Evolutionary conservation across 805 yeast genomes (phyloP).

Genomic region (Nadsonia fulvescens): DNA sequence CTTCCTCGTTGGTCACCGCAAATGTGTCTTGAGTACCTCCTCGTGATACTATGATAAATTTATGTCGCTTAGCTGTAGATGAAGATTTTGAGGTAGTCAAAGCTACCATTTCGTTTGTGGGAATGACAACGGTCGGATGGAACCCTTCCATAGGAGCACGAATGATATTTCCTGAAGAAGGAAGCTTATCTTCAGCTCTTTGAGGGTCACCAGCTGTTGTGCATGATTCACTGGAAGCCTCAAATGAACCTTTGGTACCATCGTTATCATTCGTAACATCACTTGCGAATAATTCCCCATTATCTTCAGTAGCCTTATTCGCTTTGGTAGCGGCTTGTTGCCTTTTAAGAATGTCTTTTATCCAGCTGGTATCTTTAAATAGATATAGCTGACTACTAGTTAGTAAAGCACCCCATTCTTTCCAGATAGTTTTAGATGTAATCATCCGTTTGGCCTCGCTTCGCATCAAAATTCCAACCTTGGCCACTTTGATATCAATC

Average conservation of each 20-base stretch:
- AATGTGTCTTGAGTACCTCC: conserved; percentile 19
- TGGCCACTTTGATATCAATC: conserved; percentile 21
- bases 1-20: conserved; percentile 27
- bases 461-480: conserved; percentile 20
- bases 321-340: too few species aligned
- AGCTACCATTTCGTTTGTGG: conserved; percentile 27
- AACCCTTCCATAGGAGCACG: conserved; percentile 21
- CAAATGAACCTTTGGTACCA: too few species aligned
- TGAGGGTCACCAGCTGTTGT: too few species aligned
- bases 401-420: conserved; percentile 25
- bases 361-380: conserved; percentile 22
- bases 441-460: conserved; percentile 19
- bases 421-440: conserved; percentile 18
- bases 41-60: conserved; percentile 17
- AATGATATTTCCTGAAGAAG: conserved; percentile 7
- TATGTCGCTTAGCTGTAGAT: conserved; percentile 8
- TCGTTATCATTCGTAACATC: too few species aligned
- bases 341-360: conserved; percentile 14
- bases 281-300: too few species aligned
- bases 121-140: conserved; percentile 18
- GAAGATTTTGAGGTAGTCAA: conserved; percentile 10
- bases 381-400: conserved; percentile 24
- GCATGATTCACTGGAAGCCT: too few species aligned
- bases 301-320: too few species aligned
- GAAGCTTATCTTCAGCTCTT: too few species aligned